phyloP scores from a whole-genome alignment of 2,329 filamentous ascomycete species.

The Chalaropsis ovoidea region DNA sequence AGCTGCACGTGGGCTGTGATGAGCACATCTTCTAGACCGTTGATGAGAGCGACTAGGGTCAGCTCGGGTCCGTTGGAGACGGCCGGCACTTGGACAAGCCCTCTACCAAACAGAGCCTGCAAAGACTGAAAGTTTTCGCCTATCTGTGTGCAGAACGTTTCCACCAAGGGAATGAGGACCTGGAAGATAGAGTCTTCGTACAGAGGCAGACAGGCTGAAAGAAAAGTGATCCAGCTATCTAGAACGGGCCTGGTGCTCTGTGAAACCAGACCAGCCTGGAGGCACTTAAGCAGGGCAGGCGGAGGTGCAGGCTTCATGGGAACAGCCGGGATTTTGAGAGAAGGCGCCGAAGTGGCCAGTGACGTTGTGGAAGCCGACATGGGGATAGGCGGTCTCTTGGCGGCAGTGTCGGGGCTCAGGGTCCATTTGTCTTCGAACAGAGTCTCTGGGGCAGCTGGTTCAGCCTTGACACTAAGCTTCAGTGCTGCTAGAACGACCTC shows the following conservation, averaged over 20 bases:
- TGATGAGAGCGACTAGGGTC: conserved; percentile 74
- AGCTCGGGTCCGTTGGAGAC: conserved; percentile 46
- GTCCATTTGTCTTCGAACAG: conserved; percentile 38
- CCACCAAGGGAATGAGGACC: conserved; percentile 79
- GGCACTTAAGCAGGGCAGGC: conserved; percentile 65
- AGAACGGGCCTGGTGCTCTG: conserved; percentile 63
- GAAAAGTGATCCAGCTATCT: conserved; percentile 83
- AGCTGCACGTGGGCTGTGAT: conserved; percentile 78
- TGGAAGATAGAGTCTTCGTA: conserved; percentile 82
- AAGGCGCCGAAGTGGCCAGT: conserved; percentile 2
- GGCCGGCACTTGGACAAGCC: conserved; percentile 29
- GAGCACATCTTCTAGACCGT: conserved; percentile 82
- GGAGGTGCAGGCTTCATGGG: conserved; percentile 45
- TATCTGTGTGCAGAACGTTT: conserved; percentile 76
- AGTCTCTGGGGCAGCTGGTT: conserved; percentile 49
- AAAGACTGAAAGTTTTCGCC: conserved; percentile 61
- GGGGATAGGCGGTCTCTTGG: not conserved
- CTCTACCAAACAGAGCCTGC: conserved; percentile 48
- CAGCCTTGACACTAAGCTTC: conserved; percentile 44
- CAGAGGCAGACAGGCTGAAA: conserved; percentile 72
- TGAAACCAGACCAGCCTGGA: conserved; percentile 72
- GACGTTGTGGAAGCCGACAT: conserved; percentile 6
- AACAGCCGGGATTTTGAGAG: conserved; percentile 6
- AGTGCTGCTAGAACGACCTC: conserved; percentile 67
- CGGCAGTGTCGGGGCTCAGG: conserved; percentile 2